Evolutionary conservation across 805 yeast genomes (phyloP).

Genomic region (Lipomyces spencermartinsiae): DNA sequence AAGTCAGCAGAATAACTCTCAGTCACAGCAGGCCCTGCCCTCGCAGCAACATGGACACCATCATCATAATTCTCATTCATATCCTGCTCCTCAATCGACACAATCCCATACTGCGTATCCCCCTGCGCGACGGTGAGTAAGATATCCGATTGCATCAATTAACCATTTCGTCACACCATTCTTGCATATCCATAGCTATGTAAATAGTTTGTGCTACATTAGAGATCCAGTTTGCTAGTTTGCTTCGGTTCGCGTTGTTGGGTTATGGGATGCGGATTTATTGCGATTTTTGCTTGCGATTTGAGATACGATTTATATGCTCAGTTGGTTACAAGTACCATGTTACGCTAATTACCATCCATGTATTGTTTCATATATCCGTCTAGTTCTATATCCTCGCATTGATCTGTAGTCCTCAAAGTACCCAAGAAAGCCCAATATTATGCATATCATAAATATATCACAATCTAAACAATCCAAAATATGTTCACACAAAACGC

Average conservation of each 20-base stretch:
- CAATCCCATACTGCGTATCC: neutral
- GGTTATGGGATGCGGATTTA: neutral
- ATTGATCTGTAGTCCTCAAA: neutral
- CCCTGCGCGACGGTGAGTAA: neutral
- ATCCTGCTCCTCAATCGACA: slow-evolving; percentile 3
- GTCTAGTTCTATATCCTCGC: neutral
- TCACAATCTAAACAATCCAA: neutral
- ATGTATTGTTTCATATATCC: neutral
- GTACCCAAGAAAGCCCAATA: neutral
- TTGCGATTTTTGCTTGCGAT: too few relatives aligned
- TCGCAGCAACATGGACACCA: neutral
- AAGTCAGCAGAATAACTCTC: neutral
- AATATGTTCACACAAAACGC: neutral
- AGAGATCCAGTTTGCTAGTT: neutral
- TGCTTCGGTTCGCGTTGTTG: neutral
- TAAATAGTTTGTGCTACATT: neutral
- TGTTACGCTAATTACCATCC: neutral
- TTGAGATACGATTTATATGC: neutral
- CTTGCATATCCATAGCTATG: neutral
- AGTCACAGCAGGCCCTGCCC: neutral
- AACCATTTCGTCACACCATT: neutral
- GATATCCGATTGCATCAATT: neutral
- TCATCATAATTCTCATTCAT: slow-evolving; percentile 1
- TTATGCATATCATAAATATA: too few relatives aligned
- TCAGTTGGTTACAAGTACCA: neutral